These are phyloP conservation scores for Yamadazyma philogaea DNA, from an alignment of 805 yeast species.

Conservation along the genomic window DNA sequence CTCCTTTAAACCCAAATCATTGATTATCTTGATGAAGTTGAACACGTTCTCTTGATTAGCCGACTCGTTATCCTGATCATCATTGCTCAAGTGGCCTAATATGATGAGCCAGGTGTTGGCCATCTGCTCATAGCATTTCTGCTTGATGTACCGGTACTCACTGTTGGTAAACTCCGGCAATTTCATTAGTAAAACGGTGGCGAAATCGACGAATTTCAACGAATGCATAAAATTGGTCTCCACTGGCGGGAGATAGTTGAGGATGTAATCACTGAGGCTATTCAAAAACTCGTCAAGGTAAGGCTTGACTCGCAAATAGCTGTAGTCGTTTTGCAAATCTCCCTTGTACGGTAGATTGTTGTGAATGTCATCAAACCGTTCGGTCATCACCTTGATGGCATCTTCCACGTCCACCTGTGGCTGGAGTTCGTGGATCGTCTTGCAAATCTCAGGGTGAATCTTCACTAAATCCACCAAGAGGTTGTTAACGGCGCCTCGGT, in stretches of 20 bases:
- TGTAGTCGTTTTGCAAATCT: slow-evolving; percentile 69
- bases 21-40: slow-evolving; percentile 27
- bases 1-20: slow-evolving; percentile 37
- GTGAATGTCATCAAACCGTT: slow-evolving; percentile 44
- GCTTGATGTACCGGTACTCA: slow-evolving; percentile 51
- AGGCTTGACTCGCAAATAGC: slow-evolving; percentile 70
- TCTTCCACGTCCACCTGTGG: slow-evolving; percentile 57
- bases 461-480: slow-evolving; percentile 53
- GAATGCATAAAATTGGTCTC: slow-evolving; percentile 53
- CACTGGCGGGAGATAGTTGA: slow-evolving; percentile 69
- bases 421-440: slow-evolving; percentile 48
- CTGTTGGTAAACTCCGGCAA: slow-evolving; percentile 64
- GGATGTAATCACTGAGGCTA: slow-evolving; percentile 70
- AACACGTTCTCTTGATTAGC: slow-evolving; percentile 16
- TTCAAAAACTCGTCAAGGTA: slow-evolving; percentile 64
- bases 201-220: slow-evolving; percentile 59
- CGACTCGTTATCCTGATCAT: slow-evolving; percentile 17
- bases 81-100: slow-evolving; percentile 25
- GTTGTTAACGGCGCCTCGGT: slow-evolving; percentile 50
- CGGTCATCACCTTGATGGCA: slow-evolving; percentile 48
- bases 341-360: slow-evolving; percentile 70
- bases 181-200: slow-evolving; percentile 56
- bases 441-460: slow-evolving; percentile 59
- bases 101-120: slow-evolving; percentile 55
- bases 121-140: slow-evolving; percentile 59